A percentile compares a stretch with the other conserved stretches of the same genome.
phyloP scores from a whole-genome alignment of 179 eudicot species.

The Beta corolliflora region DNA sequence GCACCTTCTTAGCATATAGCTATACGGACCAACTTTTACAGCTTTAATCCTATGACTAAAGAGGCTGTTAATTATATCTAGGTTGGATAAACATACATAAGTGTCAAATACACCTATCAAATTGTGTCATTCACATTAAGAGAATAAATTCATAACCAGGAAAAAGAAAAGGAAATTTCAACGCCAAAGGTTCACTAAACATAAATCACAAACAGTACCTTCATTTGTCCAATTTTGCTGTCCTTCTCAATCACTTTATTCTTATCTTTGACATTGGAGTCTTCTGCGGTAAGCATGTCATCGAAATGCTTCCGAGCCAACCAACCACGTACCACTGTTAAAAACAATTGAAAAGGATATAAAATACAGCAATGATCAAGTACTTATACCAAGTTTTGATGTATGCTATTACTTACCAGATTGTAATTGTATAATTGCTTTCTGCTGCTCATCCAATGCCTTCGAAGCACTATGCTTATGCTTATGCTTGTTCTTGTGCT shows the following conservation, averaged over 20 bases:
- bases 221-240: slow-evolving; percentile 41
- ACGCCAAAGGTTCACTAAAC: neutral
- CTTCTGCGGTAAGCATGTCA: slow-evolving; percentile 38
- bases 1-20: neutral
- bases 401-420: slow-evolving; percentile 53
- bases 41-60: neutral
- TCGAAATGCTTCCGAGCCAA: slow-evolving; percentile 54
- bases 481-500: slow-evolving; percentile 28
- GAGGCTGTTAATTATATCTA: neutral
- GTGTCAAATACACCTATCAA: neutral
- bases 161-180: neutral
- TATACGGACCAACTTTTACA: neutral
- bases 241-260: slow-evolving; percentile 29
- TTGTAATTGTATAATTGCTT: slow-evolving; percentile 66
- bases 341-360: slow-evolving; percentile 6
- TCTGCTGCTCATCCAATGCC: slow-evolving; percentile 52
- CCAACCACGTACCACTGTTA: slow-evolving; percentile 83
- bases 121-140: neutral
- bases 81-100: neutral
- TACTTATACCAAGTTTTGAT: neutral
- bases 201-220: slow-evolving; percentile 45
- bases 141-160: neutral
- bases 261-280: slow-evolving; percentile 27
- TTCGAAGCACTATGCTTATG: slow-evolving; percentile 39
- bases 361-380: neutral